Evolutionary conservation across 2,329 filamentous ascomycete genomes (phyloP).

Genomic region (Diaporthe nobilis): DNA sequence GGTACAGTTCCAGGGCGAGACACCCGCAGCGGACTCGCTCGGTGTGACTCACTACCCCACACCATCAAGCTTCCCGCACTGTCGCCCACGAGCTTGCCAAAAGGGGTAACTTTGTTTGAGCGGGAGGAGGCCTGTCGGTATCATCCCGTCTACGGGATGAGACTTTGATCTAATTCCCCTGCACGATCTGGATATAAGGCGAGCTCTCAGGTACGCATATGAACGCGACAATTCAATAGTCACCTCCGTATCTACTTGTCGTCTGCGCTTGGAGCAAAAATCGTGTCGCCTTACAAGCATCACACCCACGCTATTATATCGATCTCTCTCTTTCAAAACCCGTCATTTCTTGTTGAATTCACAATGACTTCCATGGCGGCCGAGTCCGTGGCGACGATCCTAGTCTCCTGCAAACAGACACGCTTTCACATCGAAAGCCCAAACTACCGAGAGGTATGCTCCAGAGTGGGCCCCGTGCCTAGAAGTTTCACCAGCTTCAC

Average conservation of each 20-base stretch:
- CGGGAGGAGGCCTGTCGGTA: not conserved
- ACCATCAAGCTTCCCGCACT: not conserved
- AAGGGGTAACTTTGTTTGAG: slow-evolving; percentile 10
- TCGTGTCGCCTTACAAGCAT: not conserved
- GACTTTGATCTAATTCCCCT: too few relatives aligned
- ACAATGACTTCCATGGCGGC: slow-evolving; percentile 64
- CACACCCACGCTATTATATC: not conserved
- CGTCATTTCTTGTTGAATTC: not conserved
- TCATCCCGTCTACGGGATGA: not conserved
- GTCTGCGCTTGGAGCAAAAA: not conserved
- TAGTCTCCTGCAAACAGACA: slow-evolving; percentile 77
- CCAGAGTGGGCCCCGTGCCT: not conserved
- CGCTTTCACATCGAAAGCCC: slow-evolving; percentile 72
- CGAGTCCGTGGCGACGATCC: slow-evolving; percentile 66
- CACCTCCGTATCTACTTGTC: not conserved
- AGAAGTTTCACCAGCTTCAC: not conserved
- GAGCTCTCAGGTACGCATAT: not conserved
- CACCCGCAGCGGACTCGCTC: not conserved
- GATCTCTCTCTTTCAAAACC: not conserved
- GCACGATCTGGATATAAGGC: not conserved
- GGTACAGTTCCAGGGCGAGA: not conserved
- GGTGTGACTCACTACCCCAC: slow-evolving; percentile 33
- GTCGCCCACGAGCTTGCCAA: slow-evolving; percentile 11
- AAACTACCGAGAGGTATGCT: slow-evolving; percentile 68
- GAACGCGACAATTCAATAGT: not conserved